Conservation (phyloP, 306 rosid genomes). For the Begonia loranthoides region DNA sequence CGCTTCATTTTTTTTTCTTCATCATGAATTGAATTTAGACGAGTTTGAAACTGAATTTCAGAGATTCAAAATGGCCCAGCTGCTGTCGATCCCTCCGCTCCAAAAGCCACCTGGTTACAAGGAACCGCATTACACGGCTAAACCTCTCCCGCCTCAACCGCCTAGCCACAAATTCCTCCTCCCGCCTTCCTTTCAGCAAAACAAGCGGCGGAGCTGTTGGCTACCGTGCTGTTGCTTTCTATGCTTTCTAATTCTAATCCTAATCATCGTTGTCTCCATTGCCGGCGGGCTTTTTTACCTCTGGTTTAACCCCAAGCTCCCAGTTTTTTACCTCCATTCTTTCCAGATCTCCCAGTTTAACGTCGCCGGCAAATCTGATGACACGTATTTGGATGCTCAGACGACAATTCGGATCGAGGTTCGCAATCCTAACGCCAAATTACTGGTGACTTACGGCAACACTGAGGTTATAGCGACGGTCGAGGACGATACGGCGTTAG, state of each 20-base stretch:
- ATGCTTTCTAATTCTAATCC: constrained; percentile 26
- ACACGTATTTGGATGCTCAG: constrained; percentile 29
- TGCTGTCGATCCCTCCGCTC: constrained; percentile 26
- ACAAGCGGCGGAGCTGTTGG: constrained; percentile 19
- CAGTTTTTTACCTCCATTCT: constrained; percentile 40
- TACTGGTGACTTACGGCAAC: constrained; percentile 22
- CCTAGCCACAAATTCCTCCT: constrained; percentile 20
- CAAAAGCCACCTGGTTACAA: constrained; percentile 69
- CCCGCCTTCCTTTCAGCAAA: constrained; percentile 29
- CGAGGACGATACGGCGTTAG: constrained; percentile 19
- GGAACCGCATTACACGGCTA: constrained; percentile 13
- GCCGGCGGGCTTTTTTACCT: constrained; percentile 40
- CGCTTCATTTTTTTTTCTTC: too few relatives aligned
- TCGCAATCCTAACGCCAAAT: constrained; percentile 34
- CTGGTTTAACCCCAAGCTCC: constrained; percentile 39
- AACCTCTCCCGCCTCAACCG: constrained; percentile 8
- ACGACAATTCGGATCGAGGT: constrained; percentile 32
- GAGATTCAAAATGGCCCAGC: constrained; percentile 20
- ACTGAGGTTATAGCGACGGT: constrained; percentile 5
- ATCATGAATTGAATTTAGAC: not conserved
- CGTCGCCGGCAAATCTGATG: constrained; percentile 24
- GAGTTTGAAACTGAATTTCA: not conserved
- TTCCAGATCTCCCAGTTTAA: constrained; percentile 33
- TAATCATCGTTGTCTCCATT: constrained; percentile 15
- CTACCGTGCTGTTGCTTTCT: constrained; percentile 35